A percentile compares a stretch with the other conserved stretches of the same genome.
Evolutionary conservation across 306 rosid species (phyloP).

Genomic region (Cucurbita argyrosperma): DNA sequence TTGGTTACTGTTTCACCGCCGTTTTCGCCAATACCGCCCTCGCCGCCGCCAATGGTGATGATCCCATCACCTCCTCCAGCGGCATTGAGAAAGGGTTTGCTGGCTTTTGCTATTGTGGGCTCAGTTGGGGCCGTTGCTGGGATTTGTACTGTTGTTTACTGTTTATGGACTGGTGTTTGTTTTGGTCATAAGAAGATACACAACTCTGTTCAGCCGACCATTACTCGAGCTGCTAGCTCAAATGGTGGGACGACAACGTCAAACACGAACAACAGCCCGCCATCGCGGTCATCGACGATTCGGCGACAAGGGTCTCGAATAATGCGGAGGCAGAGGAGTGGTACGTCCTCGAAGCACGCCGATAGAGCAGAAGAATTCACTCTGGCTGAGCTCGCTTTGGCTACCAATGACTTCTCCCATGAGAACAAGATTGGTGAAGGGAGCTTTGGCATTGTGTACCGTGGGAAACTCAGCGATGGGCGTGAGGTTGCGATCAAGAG

Average conservation of each 20-base stretch:
- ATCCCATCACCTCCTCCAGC: slow-evolving; percentile 23
- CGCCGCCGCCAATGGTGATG: neutral
- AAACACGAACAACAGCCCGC: slow-evolving; percentile 28
- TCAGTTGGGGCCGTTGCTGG: slow-evolving; percentile 68
- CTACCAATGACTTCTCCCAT: slow-evolving; percentile 43
- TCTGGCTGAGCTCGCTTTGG: slow-evolving; percentile 48
- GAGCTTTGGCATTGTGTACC: slow-evolving; percentile 83
- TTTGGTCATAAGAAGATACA: slow-evolving; percentile 78
- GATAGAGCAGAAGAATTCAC: slow-evolving; percentile 73
- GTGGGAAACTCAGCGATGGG: slow-evolving; percentile 54
- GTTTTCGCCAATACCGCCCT: neutral
- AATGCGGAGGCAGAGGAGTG: slow-evolving; percentile 91
- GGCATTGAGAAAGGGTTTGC: slow-evolving; percentile 43
- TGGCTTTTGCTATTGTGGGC: slow-evolving; percentile 72
- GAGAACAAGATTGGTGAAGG: slow-evolving; percentile 75
- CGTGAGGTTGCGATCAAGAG: slow-evolving; percentile 83
- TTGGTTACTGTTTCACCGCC: neutral
- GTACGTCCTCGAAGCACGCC: slow-evolving; percentile 72
- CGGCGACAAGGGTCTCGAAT: slow-evolving; percentile 56
- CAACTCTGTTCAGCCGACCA: slow-evolving; percentile 82
- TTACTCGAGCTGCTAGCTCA: slow-evolving; percentile 55
- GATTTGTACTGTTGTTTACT: slow-evolving; percentile 47
- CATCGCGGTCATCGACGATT: slow-evolving; percentile 45
- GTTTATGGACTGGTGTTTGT: slow-evolving; percentile 70
- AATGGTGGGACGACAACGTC: slow-evolving; percentile 21